A percentile compares a stretch with the other conserved stretches of the same genome.
Evolutionary conservation across 2,329 filamentous ascomycete genomes (phyloP).

Genomic region (Stachybotrys chlorohalonatus): DNA sequence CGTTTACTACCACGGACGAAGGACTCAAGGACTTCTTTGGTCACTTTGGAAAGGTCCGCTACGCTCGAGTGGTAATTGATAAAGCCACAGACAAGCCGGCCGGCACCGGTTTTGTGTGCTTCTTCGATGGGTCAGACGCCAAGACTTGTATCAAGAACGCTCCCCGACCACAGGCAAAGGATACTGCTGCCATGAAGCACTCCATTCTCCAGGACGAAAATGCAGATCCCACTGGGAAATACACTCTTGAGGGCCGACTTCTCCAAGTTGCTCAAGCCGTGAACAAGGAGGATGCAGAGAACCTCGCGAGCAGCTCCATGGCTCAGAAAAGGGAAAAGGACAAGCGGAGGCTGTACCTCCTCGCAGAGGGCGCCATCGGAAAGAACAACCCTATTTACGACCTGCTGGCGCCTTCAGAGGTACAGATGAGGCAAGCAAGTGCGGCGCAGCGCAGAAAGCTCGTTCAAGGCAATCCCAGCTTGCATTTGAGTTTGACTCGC

Average conservation of each 20-base stretch:
- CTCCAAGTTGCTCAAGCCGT: slow-evolving; percentile 80
- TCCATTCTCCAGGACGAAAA: slow-evolving; percentile 85
- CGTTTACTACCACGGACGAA: slow-evolving; percentile 79
- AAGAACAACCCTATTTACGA: slow-evolving; percentile 69
- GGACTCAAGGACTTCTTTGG: slow-evolving; percentile 75
- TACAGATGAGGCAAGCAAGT: slow-evolving; percentile 82
- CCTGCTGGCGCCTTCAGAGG: slow-evolving; percentile 66
- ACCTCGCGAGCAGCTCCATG: slow-evolving; percentile 62
- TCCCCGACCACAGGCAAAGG: slow-evolving; percentile 47
- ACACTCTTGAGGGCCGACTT: slow-evolving; percentile 84
- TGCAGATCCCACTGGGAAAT: slow-evolving; percentile 71
- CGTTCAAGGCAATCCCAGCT: slow-evolving; percentile 80
- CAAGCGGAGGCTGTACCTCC: slow-evolving; percentile 80
- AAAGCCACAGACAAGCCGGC: slow-evolving; percentile 75
- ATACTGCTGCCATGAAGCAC: slow-evolving; percentile 48
- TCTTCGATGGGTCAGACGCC: slow-evolving; percentile 68
- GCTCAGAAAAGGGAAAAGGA: slow-evolving; percentile 63
- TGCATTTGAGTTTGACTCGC: slow-evolving; percentile 83
- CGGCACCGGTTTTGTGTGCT: slow-evolving; percentile 93
- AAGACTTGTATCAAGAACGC: slow-evolving; percentile 67
- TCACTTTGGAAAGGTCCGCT: slow-evolving; percentile 81
- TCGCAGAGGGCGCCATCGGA: slow-evolving; percentile 77
- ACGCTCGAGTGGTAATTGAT: slow-evolving; percentile 87
- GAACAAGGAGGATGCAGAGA: slow-evolving; percentile 68
- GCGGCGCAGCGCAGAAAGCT: slow-evolving; percentile 80